A percentile compares a stretch with the other conserved stretches of the same genome.
phyloP scores from a whole-genome alignment of 345 rosid genomes.

The Sisymbrium altissimum region DNA sequence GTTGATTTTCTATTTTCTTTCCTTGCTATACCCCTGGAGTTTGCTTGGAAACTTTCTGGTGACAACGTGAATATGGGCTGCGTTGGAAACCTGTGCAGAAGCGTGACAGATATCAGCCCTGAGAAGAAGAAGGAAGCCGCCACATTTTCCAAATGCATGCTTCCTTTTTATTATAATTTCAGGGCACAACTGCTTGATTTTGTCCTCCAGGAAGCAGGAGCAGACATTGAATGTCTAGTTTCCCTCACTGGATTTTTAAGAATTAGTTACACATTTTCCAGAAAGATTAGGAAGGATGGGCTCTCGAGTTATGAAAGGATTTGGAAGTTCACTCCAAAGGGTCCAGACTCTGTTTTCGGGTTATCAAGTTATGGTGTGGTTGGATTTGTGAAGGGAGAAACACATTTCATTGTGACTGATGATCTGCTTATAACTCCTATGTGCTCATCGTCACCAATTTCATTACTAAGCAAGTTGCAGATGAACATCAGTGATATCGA shows the following conservation, averaged over 20 bases:
- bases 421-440: constrained; percentile 15
- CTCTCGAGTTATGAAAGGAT: neutral
- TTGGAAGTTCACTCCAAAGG: neutral
- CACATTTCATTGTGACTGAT: constrained; percentile 12
- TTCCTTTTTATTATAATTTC: neutral
- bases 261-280: neutral
- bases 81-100: constrained; percentile 8
- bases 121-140: neutral
- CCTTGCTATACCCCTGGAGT: constrained; percentile 24
- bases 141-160: neutral
- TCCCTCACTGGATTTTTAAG: neutral
- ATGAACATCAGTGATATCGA: neutral
- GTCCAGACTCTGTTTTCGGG: neutral
- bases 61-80: neutral
- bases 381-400: constrained; percentile 19
- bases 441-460: constrained; percentile 16
- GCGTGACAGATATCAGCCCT: neutral
- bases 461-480: constrained; percentile 10
- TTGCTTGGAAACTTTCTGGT: neutral
- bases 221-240: constrained; percentile 1
- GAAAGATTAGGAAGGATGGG: neutral
- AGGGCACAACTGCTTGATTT: neutral
- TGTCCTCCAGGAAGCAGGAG: neutral
- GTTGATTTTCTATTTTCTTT: constrained; percentile 20
- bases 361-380: too few species aligned